A percentile compares a stretch with the other conserved stretches of the same genome.
These are phyloP conservation scores for Dioscorea dumetorum DNA, from an alignment of 106 monocot genomes.

Conservation along the genomic window DNA sequence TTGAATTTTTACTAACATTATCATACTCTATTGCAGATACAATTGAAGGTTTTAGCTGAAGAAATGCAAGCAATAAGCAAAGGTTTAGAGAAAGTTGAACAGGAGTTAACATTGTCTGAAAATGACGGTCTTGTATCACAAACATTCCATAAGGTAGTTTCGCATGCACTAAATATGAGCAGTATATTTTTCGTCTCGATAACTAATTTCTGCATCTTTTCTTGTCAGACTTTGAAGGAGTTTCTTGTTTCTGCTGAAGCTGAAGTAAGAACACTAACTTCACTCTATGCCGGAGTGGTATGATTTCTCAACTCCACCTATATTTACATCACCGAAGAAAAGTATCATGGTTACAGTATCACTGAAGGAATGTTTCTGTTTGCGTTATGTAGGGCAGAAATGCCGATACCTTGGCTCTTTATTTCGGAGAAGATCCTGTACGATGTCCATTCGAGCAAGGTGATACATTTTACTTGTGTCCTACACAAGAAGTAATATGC, in stretches of 20 bases:
- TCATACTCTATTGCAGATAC: slow-evolving; percentile 37
- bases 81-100: slow-evolving; percentile 83
- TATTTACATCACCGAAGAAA: not conserved
- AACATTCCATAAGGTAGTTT: slow-evolving; percentile 55
- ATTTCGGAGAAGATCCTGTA: slow-evolving; percentile 58
- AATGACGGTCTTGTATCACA: slow-evolving; percentile 72
- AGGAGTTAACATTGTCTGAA: slow-evolving; percentile 69
- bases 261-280: slow-evolving; percentile 45
- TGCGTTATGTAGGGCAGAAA: slow-evolving; percentile 40
- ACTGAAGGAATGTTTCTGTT: not conserved
- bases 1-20: not conserved
- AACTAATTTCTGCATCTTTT: not conserved
- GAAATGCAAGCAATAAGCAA: slow-evolving; percentile 88
- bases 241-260: slow-evolving; percentile 41
- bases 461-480: slow-evolving; percentile 7
- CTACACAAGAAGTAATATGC: not conserved
- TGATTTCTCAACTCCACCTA: not conserved
- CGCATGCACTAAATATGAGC: no score
- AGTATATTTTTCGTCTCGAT: not conserved
- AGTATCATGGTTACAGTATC: not conserved
- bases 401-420: slow-evolving; percentile 53
- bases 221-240: slow-evolving; percentile 36
- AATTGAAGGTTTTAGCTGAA: slow-evolving; percentile 78
- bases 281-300: slow-evolving; percentile 51
- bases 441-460: slow-evolving; percentile 70